These are phyloP conservation scores for Globisporangium iwayamae DNA, from an alignment of 352 stramenopile species.

Conservation along the genomic window DNA sequence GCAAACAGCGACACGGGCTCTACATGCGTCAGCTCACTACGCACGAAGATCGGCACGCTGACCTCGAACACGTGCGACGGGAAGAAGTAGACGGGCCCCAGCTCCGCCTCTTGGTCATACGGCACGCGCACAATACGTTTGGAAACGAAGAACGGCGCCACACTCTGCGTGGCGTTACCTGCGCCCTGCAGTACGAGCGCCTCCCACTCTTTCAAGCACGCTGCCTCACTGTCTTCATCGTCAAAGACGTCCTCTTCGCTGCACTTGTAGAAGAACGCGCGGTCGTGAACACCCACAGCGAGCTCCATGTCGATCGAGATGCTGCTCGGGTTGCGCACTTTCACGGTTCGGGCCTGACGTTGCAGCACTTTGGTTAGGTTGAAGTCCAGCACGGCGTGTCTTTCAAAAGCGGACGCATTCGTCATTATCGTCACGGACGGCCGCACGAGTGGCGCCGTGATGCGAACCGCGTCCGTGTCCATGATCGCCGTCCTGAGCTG, in stretches of 20 bases:
- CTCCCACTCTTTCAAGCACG: conserved; percentile 41
- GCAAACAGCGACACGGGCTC: conserved; percentile 39
- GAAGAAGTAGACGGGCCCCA: conserved; percentile 67
- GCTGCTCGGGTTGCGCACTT: conserved; percentile 49
- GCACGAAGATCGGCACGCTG: conserved; percentile 38
- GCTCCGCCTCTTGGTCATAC: conserved; percentile 19
- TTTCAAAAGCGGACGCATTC: neutral
- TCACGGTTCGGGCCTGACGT: conserved; percentile 23
- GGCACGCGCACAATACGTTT: conserved; percentile 24
- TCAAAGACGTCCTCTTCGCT: conserved; percentile 5
- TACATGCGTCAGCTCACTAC: conserved; percentile 66
- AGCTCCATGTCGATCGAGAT: conserved; percentile 48
- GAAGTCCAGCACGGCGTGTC: conserved; percentile 20
- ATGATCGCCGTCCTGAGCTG: conserved; percentile 37
- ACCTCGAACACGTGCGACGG: conserved; percentile 35
- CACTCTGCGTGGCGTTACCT: neutral
- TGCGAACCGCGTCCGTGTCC: conserved; percentile 24
- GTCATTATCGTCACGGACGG: conserved; percentile 22
- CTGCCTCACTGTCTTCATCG: conserved; percentile 16
- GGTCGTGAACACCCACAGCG: conserved; percentile 28
- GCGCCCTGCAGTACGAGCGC: neutral
- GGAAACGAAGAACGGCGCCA: conserved; percentile 36
- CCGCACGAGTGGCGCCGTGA: conserved; percentile 31
- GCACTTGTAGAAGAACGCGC: conserved; percentile 48
- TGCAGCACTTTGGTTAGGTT: conserved; percentile 36